A percentile compares a stretch with the other conserved stretches of the same genome.
These are phyloP conservation scores for Volvox carteri DNA, from an alignment of 163 green algal species.

Conservation along the genomic window DNA sequence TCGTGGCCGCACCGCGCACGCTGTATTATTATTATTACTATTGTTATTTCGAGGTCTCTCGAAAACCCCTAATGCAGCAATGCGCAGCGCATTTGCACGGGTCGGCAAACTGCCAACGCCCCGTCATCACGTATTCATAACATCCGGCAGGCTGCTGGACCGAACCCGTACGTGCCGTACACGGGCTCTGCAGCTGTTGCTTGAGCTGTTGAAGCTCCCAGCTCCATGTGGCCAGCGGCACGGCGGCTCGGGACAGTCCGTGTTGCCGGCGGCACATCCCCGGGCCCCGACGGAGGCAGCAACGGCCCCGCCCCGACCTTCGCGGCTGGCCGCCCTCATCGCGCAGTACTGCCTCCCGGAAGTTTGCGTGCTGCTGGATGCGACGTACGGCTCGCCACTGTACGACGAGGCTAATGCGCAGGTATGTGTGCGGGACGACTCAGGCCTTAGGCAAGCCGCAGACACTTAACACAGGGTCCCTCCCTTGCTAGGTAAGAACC, in stretches of 20 bases:
- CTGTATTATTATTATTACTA: too few relatives aligned
- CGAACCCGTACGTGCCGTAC: slow-evolving; percentile 17
- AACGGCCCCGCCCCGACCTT: not conserved
- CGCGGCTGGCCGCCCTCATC: not conserved
- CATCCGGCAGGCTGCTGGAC: slow-evolving; percentile 37
- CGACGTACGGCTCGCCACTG: slow-evolving; percentile 30
- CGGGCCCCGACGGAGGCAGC: not conserved
- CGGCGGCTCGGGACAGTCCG: not conserved
- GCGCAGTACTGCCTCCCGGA: slow-evolving; percentile 18
- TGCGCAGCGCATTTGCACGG: too few relatives aligned
- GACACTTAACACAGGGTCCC: too few relatives aligned
- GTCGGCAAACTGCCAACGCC: too few relatives aligned
- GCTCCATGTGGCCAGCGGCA: not conserved
- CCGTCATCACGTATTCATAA: too few relatives aligned
- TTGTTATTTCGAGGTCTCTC: too few relatives aligned
- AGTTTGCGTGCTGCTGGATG: slow-evolving; percentile 46
- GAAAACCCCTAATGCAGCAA: too few relatives aligned
- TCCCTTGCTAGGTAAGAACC: too few relatives aligned
- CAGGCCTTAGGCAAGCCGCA: too few relatives aligned
- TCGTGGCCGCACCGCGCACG: too few relatives aligned
- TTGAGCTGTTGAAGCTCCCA: slow-evolving; percentile 14
- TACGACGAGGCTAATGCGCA: slow-evolving; percentile 16
- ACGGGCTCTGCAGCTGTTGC: slow-evolving; percentile 46
- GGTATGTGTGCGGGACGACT: too few relatives aligned
- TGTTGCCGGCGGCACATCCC: not conserved